phyloP scores from a whole-genome alignment of 306 rosid species.

The Prunus mume region DNA sequence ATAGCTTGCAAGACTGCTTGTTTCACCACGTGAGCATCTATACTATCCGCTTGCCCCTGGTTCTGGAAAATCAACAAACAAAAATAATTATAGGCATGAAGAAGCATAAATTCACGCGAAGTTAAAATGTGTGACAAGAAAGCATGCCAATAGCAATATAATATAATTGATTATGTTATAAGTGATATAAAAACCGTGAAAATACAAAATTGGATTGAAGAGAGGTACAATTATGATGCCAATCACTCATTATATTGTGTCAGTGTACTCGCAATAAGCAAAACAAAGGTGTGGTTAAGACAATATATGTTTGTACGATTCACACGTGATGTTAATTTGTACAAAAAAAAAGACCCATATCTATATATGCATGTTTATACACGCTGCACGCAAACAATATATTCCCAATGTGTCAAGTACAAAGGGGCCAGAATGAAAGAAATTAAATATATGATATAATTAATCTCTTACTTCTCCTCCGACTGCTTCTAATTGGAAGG shows the following conservation, averaged over 20 bases:
- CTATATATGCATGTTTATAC: not conserved
- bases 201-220: not conserved
- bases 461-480: slow-evolving; percentile 66
- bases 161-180: no score
- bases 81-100: not conserved
- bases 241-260: slow-evolving; percentile 23
- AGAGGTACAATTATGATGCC: not conserved
- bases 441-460: not conserved
- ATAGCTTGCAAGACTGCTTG: slow-evolving; percentile 73
- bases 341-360: not conserved
- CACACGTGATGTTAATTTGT: slow-evolving; percentile 2
- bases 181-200: not conserved
- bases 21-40: slow-evolving; percentile 81
- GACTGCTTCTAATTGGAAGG: slow-evolving; percentile 70
- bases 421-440: not conserved
- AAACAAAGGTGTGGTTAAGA: slow-evolving; percentile 13
- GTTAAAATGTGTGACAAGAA: not conserved
- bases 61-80: slow-evolving; percentile 42
- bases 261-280: slow-evolving; percentile 9
- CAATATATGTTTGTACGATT: slow-evolving; percentile 20
- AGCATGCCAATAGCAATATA: no score
- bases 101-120: not conserved
- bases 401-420: not conserved
- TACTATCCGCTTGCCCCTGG: slow-evolving; percentile 40
- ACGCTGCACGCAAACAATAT: no score